Percentiles rank a stretch among this genome's conserved stretches.
These are phyloP conservation scores for Suhomyces faveliae DNA, from an alignment of 805 yeast genomes.

Conservation along the genomic window DNA sequence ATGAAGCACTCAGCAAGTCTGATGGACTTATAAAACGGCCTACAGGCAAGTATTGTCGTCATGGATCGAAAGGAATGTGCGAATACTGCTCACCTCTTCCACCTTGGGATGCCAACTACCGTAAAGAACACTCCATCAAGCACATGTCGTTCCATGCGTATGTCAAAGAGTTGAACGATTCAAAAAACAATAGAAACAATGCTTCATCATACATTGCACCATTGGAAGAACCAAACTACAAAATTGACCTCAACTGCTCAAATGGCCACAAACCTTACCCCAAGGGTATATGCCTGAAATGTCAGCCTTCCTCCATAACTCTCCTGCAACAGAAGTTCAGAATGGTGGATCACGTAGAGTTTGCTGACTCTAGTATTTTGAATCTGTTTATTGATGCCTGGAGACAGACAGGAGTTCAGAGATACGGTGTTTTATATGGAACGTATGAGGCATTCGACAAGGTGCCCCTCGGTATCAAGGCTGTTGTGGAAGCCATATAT, in stretches of 20 bases:
- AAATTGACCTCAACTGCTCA: slow-evolving; percentile 62
- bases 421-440: slow-evolving; percentile 85
- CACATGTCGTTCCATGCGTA: slow-evolving; percentile 87
- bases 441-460: slow-evolving; percentile 71
- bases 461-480: slow-evolving; percentile 91
- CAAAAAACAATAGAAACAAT: slow-evolving; percentile 57
- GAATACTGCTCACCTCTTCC: slow-evolving; percentile 95
- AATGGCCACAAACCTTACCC: slow-evolving; percentile 95
- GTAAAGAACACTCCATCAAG: slow-evolving; percentile 72
- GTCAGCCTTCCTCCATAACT: slow-evolving; percentile 95
- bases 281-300: slow-evolving; percentile 87
- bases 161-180: slow-evolving; percentile 67
- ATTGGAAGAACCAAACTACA: slow-evolving; percentile 65
- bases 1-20: slow-evolving; percentile 58
- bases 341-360: slow-evolving; percentile 97
- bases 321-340: slow-evolving; percentile 85
- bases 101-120: slow-evolving; percentile 86
- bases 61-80: slow-evolving; percentile 94
- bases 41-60: slow-evolving; percentile 68
- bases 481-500: slow-evolving; percentile 88
- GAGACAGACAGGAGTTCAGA: slow-evolving; percentile 85
- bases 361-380: slow-evolving; percentile 68
- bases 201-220: slow-evolving; percentile 76
- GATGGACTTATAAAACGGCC: slow-evolving; percentile 72
- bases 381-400: slow-evolving; percentile 87